Base-by-base conservation (phyloP, 148 eudicot genomes). In the Cornus kousa region DNA sequence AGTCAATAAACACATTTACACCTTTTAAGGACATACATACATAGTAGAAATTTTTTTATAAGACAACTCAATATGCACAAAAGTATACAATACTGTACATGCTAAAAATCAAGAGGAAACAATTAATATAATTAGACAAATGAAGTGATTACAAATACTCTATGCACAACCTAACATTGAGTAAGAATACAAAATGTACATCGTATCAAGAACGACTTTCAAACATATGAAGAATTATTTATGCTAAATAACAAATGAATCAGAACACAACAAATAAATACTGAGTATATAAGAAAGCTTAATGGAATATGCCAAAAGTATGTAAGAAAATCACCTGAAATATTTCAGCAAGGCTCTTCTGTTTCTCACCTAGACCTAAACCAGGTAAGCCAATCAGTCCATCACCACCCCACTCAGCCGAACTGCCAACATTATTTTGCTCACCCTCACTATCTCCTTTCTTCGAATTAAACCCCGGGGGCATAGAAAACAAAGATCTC, bases 341-440 rank as follows among this genome's bases (percentile, higher is more conserved):
- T 35, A 94, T 97, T 72, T 94, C 98, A 71, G 93, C 98, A 77
- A 97, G 77, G 82, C 99, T 97, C 85, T 92, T 97, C 84, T 97
- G 95, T 75, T 91, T 97, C 77, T 90, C 88, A 74, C 96, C 97
- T 76, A 97, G 84, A 35, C 99, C 97, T 80, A 97, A 87, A 43
- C 95, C 97, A 39, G 98, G 93, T 77, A 96, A 87, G 33, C 98
- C 99, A 83, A 95, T 95, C 72, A 97, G 80, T 50, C 97, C 99
- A 90, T 94, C 98, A 80, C 90, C 95, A 62, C 91, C 96, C 99
- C 99, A 97, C 71, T 92, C 99, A 64, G 84, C 94, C 24, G 94
- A 81, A 55, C 84, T 84, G 84, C 80, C 87, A n/a, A 75, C 80
- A 71, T 82, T 87, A 9, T 88, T 91, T 9, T 80, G 70, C 81